Evolutionary conservation across 129 eudicot species (phyloP).

Genomic region (Flaveria linearis): DNA sequence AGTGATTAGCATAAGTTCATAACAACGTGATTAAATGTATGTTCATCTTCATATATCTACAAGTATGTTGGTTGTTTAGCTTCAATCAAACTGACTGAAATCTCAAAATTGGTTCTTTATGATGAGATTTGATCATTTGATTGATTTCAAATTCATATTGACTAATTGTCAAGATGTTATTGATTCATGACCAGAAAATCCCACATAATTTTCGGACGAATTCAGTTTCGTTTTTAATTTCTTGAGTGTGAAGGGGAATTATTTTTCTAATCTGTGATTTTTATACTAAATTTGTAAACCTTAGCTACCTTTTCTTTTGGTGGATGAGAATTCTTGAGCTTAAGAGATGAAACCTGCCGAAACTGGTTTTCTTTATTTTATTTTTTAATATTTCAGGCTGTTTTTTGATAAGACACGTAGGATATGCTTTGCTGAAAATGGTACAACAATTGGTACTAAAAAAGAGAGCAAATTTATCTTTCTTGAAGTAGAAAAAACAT

Average conservation of each 20-base stretch:
- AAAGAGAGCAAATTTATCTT: slow-evolving; percentile 7
- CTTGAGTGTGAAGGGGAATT: background rate
- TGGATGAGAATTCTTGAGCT: slow-evolving; percentile 5
- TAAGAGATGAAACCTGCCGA: slow-evolving; percentile 7
- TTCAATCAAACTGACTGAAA: slow-evolving; percentile 5
- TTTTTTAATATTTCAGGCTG: slow-evolving; percentile 6
- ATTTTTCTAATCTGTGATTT: background rate
- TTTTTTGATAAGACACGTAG: slow-evolving; percentile 17
- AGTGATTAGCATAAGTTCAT: slow-evolving; percentile 14
- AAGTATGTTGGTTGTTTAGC: slow-evolving; percentile 16
- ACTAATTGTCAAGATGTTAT: background rate
- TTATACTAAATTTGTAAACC: background rate
- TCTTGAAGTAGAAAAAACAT: slow-evolving; percentile 19
- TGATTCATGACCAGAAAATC: background rate
- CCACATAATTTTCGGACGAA: background rate
- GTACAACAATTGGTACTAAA: slow-evolving; percentile 33
- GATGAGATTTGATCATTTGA: background rate
- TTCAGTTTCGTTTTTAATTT: background rate
- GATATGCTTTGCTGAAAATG: slow-evolving; percentile 31
- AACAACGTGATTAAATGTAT: background rate
- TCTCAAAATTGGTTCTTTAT: slow-evolving; percentile 17
- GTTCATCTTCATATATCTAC: background rate
- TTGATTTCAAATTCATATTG: slow-evolving; percentile 1
- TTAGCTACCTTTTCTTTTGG: slow-evolving; percentile 15
- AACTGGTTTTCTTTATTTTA: background rate